A percentile compares a stretch with the other conserved stretches of the same genome.
Conservation (phyloP, 1,139 yeast species). For the Yamadazyma sp. region DNA sequence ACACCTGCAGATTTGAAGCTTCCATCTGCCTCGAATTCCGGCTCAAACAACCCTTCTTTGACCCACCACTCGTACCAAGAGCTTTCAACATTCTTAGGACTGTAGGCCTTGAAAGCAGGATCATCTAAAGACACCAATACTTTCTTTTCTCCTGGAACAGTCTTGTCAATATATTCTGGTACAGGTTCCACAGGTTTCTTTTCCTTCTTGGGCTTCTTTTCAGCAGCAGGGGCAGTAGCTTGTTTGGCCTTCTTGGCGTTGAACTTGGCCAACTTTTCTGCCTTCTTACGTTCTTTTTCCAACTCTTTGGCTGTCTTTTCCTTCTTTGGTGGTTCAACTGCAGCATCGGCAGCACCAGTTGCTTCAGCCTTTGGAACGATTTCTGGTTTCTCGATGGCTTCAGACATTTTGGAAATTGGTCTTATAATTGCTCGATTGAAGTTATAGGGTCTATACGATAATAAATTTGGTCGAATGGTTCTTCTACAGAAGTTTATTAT, state of each 20-base stretch:
- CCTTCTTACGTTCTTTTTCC: conserved; percentile 94
- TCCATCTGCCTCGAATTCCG: conserved; percentile 78
- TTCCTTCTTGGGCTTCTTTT: conserved; percentile 70
- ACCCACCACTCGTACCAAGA: conserved; percentile 99
- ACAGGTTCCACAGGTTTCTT: conserved; percentile 67
- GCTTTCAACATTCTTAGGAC: conserved; percentile 89
- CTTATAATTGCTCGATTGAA: conserved; percentile 4
- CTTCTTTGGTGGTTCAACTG: conserved; percentile 23
- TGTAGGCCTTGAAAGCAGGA: conserved; percentile 91
- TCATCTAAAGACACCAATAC: conserved; percentile 80
- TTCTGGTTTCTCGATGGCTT: conserved; percentile 9
- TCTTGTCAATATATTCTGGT: conserved; percentile 81
- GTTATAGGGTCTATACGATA: conserved; percentile 8
- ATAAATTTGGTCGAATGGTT: conserved; percentile 9
- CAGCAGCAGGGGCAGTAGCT: conserved; percentile 42
- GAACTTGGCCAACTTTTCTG: conserved; percentile 93
- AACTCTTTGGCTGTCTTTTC: conserved; percentile 71
- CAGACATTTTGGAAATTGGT: conserved; percentile 12
- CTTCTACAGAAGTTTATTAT: conserved; percentile 13
- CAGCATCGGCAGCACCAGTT: conserved; percentile 6
- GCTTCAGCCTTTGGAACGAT: neutral
- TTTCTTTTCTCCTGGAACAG: conserved; percentile 90
- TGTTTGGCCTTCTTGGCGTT: conserved; percentile 89
- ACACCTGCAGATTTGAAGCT: conserved; percentile 75
- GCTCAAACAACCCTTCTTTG: conserved; percentile 81